Base-by-base conservation (phyloP, 352 stramenopile species). In the Phytophthora crassamura region DNA sequence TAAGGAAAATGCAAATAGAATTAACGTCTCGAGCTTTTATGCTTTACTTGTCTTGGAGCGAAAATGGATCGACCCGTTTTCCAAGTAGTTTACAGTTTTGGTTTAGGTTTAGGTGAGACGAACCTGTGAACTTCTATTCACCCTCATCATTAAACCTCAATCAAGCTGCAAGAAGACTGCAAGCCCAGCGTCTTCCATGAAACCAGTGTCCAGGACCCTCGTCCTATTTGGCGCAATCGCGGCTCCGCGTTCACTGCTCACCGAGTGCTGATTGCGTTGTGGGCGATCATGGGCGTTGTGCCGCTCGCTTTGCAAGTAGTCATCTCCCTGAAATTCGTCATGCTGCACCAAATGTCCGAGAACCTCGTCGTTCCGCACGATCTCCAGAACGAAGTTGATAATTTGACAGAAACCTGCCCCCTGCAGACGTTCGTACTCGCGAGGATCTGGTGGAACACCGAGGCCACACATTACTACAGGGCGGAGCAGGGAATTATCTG, bases 251-350 rank as follows among this genome's bases (percentile, higher is more conserved):
- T 49, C 20, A 34, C 42, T 16, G 42, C 18, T 14, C 16, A 34
- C 2, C 40, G 7, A 20, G 5, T 38, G 42, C 7, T 62, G n/a
- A 20, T 54, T 4, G 5, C 47, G 12, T 5, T 59, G 8, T 57
- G 59, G 50, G 1, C 49, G 11, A 22, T 22, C 20, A 40, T 53
- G 18, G 55, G 65, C 7, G 36, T 66, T 5, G 16, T 55, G 4
- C 63, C 63, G 3, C 33, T 65, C 11, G 10, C 43, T 18, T 28
- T 71, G 5, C 63, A 71, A 15, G 32, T 49, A 4, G 32, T 48
- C 48, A 71, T 56, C 15, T 71, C 58, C n/a, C 3, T 62, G 11
- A 38, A 67, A 35, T 51, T 71, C n/a, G 63, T 56, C 35, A 61
- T 42, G 12, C 63, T 49, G 7, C 63, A 72, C 48, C 58, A 67